A percentile compares a stretch with the other conserved stretches of the same genome.
Evolutionary conservation across 1,284 basidiomycete species (phyloP).

Genomic region (Marasmius sp.): DNA sequence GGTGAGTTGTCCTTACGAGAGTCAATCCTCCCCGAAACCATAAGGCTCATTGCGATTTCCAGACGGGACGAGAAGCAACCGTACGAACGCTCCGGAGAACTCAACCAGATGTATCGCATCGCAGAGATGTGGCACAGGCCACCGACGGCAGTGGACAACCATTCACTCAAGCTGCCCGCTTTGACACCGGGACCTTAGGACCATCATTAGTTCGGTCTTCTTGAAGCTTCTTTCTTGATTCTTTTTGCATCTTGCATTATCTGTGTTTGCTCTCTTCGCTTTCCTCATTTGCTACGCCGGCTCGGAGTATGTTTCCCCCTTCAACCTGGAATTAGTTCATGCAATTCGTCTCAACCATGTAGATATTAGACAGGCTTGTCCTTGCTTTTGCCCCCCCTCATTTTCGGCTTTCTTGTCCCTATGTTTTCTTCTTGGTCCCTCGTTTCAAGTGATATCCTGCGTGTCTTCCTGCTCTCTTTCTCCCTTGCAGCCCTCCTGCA

Average conservation of each 20-base stretch:
- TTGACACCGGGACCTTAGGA: neutral
- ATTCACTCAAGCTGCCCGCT: conserved; percentile 5
- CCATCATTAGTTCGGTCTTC: no score
- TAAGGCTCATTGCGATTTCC: neutral
- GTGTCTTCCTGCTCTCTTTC: neutral
- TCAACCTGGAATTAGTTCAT: no score
- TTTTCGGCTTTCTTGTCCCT: neutral
- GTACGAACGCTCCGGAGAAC: neutral
- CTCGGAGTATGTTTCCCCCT: no score
- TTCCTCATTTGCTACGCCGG: neutral
- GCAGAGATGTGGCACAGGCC: conserved; percentile 11
- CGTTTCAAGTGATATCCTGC: neutral
- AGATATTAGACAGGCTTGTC: no score
- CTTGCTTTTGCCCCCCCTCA: no score
- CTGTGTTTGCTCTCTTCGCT: neutral
- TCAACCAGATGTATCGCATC: conserved; percentile 8
- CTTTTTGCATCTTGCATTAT: neutral
- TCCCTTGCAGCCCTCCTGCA: neutral
- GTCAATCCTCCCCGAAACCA: neutral
- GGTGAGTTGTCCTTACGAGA: neutral
- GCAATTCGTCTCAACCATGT: no score
- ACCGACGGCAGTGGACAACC: conserved; percentile 2
- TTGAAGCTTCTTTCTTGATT: neutral
- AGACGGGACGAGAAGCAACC: neutral
- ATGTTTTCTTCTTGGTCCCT: neutral